Conservation (phyloP, 1,284 basidiomycete species). For the Pseudozyma pruni region DNA sequence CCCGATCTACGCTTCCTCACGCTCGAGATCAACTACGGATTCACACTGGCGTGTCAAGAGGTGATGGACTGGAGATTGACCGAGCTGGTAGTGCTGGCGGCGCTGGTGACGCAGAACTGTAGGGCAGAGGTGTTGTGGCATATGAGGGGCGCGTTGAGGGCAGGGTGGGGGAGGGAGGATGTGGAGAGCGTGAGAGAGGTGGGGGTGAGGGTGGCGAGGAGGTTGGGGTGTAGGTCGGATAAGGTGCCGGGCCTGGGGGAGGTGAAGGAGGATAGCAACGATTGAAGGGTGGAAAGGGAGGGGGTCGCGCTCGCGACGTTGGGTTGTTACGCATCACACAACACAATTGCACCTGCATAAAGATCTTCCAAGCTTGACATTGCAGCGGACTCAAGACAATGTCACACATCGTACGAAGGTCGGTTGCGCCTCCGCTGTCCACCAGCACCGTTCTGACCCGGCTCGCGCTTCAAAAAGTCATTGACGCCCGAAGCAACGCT, state of each 20-base stretch:
- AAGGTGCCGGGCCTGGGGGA: slow-evolving; percentile 17
- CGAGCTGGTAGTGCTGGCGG: slow-evolving; percentile 25
- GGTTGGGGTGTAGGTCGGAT: slow-evolving; percentile 11
- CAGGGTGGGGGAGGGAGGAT: slow-evolving; percentile 27
- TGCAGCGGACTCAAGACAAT: background rate
- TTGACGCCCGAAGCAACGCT: slow-evolving; percentile 25
- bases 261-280: slow-evolving; percentile 28
- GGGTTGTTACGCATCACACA: too few relatives aligned
- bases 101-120: slow-evolving; percentile 23
- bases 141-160: slow-evolving; percentile 28
- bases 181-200: slow-evolving; percentile 11
- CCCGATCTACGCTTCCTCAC: slow-evolving; percentile 35
- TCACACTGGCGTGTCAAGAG: slow-evolving; percentile 15
- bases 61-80: slow-evolving; percentile 27
- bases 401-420: slow-evolving; percentile 7
- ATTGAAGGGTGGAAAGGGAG: background rate
- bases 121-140: slow-evolving; percentile 40
- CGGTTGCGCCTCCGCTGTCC: slow-evolving; percentile 2
- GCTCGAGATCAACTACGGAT: slow-evolving; percentile 48
- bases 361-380: too few relatives aligned
- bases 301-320: too few relatives aligned
- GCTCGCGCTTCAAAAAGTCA: slow-evolving; percentile 32
- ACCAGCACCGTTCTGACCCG: background rate
- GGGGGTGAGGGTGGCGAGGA: slow-evolving; percentile 6
- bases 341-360: too few relatives aligned